Evolutionary conservation across 805 yeast species (phyloP), one percentile per base, ranked within the genome.

Genomic region (Candida koratica): DNA sequence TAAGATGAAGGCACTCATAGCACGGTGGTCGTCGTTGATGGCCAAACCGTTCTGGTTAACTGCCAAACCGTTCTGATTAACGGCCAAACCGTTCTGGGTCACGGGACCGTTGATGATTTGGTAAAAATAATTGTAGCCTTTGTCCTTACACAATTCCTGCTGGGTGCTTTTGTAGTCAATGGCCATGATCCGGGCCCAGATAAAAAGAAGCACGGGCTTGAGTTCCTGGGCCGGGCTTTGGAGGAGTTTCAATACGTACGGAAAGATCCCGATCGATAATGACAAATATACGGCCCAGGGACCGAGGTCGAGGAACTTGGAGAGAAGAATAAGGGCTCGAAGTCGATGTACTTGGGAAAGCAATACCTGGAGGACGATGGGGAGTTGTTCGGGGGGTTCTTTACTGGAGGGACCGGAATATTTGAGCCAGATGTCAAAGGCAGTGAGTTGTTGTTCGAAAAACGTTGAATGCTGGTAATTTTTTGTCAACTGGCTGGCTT

Each of bases 151-250:
- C 19, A 93, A 71, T 52, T 93, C 98, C 44, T 82, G 88, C 56
- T 93, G 98, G 3, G 96, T 86, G 51, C 84, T 82, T 45, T 77
- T 75, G 55, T 84, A 82, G 58, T 90, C 97, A 16, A 93, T 94
- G 3, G 97, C 89, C 93, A 93, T 87, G 15, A 93, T 87, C 46
- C 97, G 71, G 0, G 97, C 96, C 98, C 98, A 93, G 37, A 93
- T 93, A 51, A 90, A 93, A 1, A 93, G 93, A 39, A 93, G 62
- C 3, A 90, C 95, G 0, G 97, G 97, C 51, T 88, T 88, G 41
- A 93, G 67, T 52, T 93, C 97, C 17, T 86, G 94, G 0, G 97
- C 96, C 0, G 97, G 97, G 41, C 94, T 81, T 55, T 90, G 97
- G 22, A 93, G 63, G 15, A 93, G 69, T 49, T 89, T 87, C 37